A percentile compares a stretch with the other conserved stretches of the same genome.
Evolutionary conservation across 345 rosid species (phyloP).

Genomic region (Salix koriyanagi): DNA sequence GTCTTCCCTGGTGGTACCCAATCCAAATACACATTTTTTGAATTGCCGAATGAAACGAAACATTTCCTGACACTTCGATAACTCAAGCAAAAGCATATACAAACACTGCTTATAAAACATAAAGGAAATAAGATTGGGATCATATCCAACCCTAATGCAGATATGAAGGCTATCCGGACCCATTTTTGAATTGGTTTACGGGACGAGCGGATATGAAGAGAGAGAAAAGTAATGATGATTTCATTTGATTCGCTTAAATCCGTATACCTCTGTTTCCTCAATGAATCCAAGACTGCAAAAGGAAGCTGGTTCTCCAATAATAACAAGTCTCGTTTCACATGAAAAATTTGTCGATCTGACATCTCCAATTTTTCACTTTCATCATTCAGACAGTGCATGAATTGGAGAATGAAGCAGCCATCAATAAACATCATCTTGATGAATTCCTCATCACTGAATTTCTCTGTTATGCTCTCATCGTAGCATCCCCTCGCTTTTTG

Average conservation of each 20-base stretch:
- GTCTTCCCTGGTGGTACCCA: too few species aligned
- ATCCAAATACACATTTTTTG: too few species aligned
- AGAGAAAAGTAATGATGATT: too few species aligned
- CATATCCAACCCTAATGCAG: too few species aligned
- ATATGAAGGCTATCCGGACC: too few species aligned
- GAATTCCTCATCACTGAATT: not conserved
- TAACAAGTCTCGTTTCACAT: conserved; percentile 13
- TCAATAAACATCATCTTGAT: not conserved
- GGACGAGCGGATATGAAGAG: too few species aligned
- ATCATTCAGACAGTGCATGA: not conserved
- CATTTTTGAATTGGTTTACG: too few species aligned
- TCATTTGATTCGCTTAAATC: fast-evolving
- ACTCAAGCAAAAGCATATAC: too few species aligned
- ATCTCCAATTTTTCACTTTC: not conserved
- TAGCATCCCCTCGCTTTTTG: not conserved
- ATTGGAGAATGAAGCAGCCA: not conserved
- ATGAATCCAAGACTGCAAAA: conserved; percentile 3
- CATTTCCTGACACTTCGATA: too few species aligned
- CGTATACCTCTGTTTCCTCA: not conserved
- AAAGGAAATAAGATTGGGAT: not conserved
- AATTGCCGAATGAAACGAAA: too few species aligned
- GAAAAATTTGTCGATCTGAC: not conserved
- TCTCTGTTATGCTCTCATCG: too few species aligned
- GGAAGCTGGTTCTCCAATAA: conserved; percentile 32
- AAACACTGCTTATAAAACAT: too few species aligned